Conservation (phyloP, 345 rosid species). For the Arabis hirsuta region DNA sequence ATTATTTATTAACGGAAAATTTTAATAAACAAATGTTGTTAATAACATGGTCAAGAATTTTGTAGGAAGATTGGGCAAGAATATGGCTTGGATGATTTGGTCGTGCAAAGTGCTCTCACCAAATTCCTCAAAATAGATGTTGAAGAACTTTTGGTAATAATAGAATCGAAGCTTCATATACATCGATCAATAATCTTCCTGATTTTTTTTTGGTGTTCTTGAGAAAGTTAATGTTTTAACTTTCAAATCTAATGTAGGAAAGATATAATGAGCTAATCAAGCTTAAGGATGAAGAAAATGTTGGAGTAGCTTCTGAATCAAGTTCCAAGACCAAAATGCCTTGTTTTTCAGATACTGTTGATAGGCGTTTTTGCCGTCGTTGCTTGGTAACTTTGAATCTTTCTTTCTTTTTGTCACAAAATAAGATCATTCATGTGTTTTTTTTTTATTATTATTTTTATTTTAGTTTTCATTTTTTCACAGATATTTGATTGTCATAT, state of each 20-base stretch:
- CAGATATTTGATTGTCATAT: constrained; percentile 27
- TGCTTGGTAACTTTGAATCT: constrained; percentile 66
- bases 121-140: constrained; percentile 58
- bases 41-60: constrained; percentile 1
- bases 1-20: background rate
- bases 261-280: constrained; percentile 58
- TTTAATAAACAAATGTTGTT: background rate
- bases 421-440: background rate
- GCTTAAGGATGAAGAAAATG: constrained; percentile 51
- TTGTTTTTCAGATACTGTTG: constrained; percentile 66
- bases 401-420: background rate
- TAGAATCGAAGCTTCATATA: constrained; percentile 3
- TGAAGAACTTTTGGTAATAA: constrained; percentile 63
- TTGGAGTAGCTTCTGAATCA: constrained; percentile 49
- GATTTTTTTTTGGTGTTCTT: background rate
- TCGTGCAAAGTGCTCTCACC: constrained; percentile 48
- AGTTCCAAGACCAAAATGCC: constrained; percentile 45
- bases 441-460: background rate
- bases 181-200: background rate
- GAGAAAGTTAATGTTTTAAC: background rate
- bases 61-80: constrained; percentile 71
- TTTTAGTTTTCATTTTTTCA: background rate
- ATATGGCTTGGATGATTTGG: constrained; percentile 61
- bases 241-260: constrained; percentile 55
- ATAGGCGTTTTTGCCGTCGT: constrained; percentile 85